Base-by-base conservation (phyloP, 371 early-diverging fungal genomes). In the Rozella allomycis region DNA sequence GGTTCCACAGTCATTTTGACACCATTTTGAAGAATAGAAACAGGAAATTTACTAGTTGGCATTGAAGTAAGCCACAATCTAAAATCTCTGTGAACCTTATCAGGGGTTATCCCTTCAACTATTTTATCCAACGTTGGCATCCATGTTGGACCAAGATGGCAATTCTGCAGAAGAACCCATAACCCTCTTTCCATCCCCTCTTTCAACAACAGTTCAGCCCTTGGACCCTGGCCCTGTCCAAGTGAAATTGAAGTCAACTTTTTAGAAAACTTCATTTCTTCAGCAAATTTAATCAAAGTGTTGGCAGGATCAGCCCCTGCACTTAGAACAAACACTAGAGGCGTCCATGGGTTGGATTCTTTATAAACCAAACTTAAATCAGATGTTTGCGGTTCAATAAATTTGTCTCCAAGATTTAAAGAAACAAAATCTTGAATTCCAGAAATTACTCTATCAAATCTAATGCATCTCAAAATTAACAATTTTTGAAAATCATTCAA, bases 221-320 rank as follows among this genome's bases (percentile, higher is more conserved):
- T 35, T 14, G 66, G 66, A 3, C 66, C 66, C 35, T 65, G 66
- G 11, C 66, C 66, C 38, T 65, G 63, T 7, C 66, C 66, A 13
- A 65, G 46, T 0, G 63, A 62, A 2, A 65, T 55, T 3, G 63
- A 41, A 7, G 45, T 40, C 11, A 65, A 43, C 39, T 55, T 53
- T 40, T 65, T 62, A 20, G 52, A 47, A 37, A 65, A 57, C 20
- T 56, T 38, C 60, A 58, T 56, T 38, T 65, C 66, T 33, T 65
- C 63, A 7, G 63, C 62, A 42, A 62, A 65, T 31, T 60, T 58
- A 43, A 58, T 62, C 20, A 65, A 41, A 4, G 55, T 43, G 12
- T 33, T 47, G 17, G 66, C 63, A 1, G 66, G 66, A 35, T 65
- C 66, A 2, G 66, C 63, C 14, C 66, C 66, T 7, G 66, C 55